Percentiles rank a stretch among this genome's conserved stretches.
These are phyloP conservation scores for Trichoderma orchidacearum DNA, from an alignment of 495 filamentous ascomycete species.

Conservation along the genomic window DNA sequence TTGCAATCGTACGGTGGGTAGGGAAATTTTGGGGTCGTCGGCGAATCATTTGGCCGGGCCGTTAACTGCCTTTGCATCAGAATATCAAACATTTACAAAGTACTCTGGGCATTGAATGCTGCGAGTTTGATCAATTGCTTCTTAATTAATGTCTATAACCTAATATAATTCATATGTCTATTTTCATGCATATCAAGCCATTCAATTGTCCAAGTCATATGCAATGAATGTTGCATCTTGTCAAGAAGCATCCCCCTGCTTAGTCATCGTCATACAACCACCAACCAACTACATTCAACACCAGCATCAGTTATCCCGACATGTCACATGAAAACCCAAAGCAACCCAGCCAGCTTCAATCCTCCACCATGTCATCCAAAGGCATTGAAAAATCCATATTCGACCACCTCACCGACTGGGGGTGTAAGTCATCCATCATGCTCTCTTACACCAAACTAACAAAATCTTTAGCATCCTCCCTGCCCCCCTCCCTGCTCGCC, in stretches of 20 bases:
- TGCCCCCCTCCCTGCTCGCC: slow-evolving; percentile 66
- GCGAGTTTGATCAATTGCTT: neutral
- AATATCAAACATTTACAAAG: too few species aligned
- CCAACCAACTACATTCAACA: neutral
- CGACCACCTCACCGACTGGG: neutral
- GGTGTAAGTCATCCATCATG: slow-evolving; percentile 4
- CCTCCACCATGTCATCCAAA: neutral
- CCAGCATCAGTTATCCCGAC: neutral
- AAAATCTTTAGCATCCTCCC: slow-evolving; percentile 48
- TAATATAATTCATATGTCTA: too few species aligned
- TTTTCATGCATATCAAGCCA: too few species aligned
- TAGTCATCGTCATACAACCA: neutral
- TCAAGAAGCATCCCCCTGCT: neutral
- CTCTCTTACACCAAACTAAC: neutral
- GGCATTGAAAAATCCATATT: neutral
- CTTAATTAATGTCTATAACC: too few species aligned
- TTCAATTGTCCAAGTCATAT: too few species aligned
- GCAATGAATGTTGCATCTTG: too few species aligned
- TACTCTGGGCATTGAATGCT: neutral
- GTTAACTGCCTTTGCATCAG: too few species aligned
- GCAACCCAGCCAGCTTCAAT: neutral
- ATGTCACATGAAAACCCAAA: neutral
- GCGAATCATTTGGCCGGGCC: neutral
- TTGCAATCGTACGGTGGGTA: neutral
- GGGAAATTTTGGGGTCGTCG: slow-evolving; percentile 1